Percentiles rank a stretch among this genome's conserved stretches.
These are phyloP conservation scores for Geotrichum aggregatum DNA, from an alignment of 1,139 yeast genomes.

Conservation along the genomic window DNA sequence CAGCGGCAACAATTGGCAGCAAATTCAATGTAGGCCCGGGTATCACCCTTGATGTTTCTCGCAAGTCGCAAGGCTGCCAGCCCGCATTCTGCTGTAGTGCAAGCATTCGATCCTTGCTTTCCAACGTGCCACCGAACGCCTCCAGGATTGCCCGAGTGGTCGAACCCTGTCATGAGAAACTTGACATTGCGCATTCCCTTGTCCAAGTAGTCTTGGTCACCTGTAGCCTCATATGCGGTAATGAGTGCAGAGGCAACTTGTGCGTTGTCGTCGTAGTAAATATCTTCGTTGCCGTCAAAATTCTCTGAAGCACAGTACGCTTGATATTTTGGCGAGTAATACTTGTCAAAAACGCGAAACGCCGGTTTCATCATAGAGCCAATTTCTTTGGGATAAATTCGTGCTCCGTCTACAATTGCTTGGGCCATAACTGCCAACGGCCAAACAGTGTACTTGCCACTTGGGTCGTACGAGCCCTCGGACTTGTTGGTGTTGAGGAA, in stretches of 20 bases:
- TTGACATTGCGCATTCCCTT: conserved; percentile 56
- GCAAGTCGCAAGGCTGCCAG: conserved; percentile 60
- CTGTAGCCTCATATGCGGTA: conserved; percentile 67
- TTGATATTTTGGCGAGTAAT: conserved; percentile 49
- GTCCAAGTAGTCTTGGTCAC: conserved; percentile 51
- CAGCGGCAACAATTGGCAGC: conserved; percentile 55
- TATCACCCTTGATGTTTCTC: conserved; percentile 46
- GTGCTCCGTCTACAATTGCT: conserved; percentile 58
- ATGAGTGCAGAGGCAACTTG: conserved; percentile 66
- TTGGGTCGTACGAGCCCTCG: conserved; percentile 51
- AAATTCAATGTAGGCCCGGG: conserved; percentile 46
- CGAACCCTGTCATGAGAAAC: conserved; percentile 63
- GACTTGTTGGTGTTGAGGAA: conserved; percentile 32
- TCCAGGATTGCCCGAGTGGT: conserved; percentile 39
- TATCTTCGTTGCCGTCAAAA: conserved; percentile 55
- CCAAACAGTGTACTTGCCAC: conserved; percentile 60
- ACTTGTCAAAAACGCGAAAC: conserved; percentile 49
- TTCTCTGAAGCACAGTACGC: conserved; percentile 61
- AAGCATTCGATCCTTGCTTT: conserved; percentile 57
- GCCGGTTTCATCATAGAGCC: conserved; percentile 57
- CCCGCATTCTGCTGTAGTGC: conserved; percentile 69
- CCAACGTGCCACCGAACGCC: conserved; percentile 67
- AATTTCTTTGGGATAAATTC: conserved; percentile 54
- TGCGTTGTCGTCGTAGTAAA: conserved; percentile 73
- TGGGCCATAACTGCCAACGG: conserved; percentile 64